Conservation (phyloP, 1,139 yeast genomes). For the Hansenula sp. region DNA sequence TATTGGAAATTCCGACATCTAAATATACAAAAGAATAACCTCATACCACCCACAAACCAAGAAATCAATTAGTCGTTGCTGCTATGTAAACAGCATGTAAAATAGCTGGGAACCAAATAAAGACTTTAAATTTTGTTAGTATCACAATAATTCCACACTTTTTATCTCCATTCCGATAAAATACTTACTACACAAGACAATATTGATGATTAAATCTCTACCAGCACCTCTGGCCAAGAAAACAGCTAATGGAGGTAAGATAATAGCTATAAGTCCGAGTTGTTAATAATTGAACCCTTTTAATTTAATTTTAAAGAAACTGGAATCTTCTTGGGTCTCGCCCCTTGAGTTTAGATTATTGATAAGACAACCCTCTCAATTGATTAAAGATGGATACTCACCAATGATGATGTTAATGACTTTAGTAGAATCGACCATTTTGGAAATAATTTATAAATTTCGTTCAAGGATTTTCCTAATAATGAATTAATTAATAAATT, state of each 20-base stretch:
- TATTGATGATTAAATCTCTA: constrained; percentile 56
- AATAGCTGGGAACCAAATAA: constrained; percentile 74
- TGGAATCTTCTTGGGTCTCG: no score
- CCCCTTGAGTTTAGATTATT: no score
- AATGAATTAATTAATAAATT: no score
- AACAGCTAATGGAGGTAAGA: constrained; percentile 72
- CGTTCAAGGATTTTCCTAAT: not conserved
- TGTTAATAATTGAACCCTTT: constrained; percentile 11
- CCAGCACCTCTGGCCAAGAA: constrained; percentile 61
- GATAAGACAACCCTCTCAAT: no score
- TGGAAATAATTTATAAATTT: not conserved
- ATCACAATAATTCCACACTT: not conserved
- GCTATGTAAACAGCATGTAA: constrained; percentile 67
- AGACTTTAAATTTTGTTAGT: constrained; percentile 23
- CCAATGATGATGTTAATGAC: constrained; percentile 32
- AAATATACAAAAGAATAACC: not conserved
- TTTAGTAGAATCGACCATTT: constrained; percentile 31
- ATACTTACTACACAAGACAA: constrained; percentile 45
- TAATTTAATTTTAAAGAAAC: no score
- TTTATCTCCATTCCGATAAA: not conserved
- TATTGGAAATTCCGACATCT: no score
- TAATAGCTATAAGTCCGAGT: constrained; percentile 36
- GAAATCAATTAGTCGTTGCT: constrained; percentile 19
- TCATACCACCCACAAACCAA: not conserved
- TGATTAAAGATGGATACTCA: constrained; percentile 16